Base-by-base conservation (phyloP, 1,139 yeast species). In the Suhomyces choctaworum region DNA sequence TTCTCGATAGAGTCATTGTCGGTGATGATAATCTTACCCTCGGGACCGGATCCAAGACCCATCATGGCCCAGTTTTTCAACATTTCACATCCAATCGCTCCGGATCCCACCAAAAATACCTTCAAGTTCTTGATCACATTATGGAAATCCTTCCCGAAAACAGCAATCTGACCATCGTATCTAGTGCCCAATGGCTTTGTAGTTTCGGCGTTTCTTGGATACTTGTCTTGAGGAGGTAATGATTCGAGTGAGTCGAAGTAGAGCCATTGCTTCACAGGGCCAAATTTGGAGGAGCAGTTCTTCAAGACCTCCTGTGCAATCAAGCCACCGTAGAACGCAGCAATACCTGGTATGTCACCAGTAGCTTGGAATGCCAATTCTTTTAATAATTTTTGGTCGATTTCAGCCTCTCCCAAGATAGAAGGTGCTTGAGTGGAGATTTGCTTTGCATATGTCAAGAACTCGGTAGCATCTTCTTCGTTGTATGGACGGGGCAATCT, bases 51-150 rank as follows among this genome's bases (percentile, higher is more conserved):
- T 22, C 96, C 97, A 39, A 92, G 70, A 31, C 99, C 98, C 80
- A 90, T 76, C 78, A 92, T 76, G 7, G 98, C 97, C 97, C 97
- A 92, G 58, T 89, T 90, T 65, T 92, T 92, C 55, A 92, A 73
- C 94, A 94, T 92, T 66, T 92, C 99, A 67, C 99, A 92, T 31
- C 99, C 99, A 70, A 92, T 92, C 25, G 99, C 99, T 57, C 99
- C 99, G 2, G 97, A 80, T 33, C 99, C 99, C 27, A 92, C 98
- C 47, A 92, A 70, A 61, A 92, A 92, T 4, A 90, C 88, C 55
- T 78, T 83, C 46, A 86, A 68, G 60, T 90, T 87, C 29, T 87
- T 78, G 42, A 92, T 64, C 32, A 68, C 70, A 51, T 83, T 78
- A 54, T 87, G 92, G 66, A 78, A 88, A 27, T 78, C 77, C 39